A percentile compares a stretch with the other conserved stretches of the same genome.
These are phyloP conservation scores for Geotrichum reessii DNA, from an alignment of 1,139 yeast species.

Conservation along the genomic window DNA sequence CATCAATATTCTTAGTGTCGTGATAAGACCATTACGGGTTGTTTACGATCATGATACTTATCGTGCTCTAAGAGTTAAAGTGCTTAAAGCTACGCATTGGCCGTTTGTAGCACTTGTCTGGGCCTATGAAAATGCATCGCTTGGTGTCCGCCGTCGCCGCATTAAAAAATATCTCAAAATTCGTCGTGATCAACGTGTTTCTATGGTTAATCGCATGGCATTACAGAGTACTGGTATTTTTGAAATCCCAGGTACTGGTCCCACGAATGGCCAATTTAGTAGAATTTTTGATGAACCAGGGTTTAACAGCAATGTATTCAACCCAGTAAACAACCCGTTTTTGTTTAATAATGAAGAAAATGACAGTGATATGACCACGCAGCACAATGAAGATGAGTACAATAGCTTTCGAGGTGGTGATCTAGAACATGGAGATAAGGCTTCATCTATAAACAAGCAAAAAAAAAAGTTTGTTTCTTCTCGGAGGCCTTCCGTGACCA, in stretches of 20 bases:
- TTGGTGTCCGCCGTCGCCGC: constrained; percentile 7
- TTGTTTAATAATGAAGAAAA: constrained; percentile 7
- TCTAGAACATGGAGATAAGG: background rate
- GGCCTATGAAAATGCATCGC: constrained; percentile 24
- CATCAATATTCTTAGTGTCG: constrained; percentile 30
- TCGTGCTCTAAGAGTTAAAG: constrained; percentile 26
- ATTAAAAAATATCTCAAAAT: constrained; percentile 7
- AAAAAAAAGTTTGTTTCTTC: background rate
- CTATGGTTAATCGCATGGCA: constrained; percentile 8
- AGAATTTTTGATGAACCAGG: background rate
- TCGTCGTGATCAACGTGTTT: constrained; percentile 8
- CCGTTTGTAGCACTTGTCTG: constrained; percentile 30
- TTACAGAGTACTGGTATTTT: background rate
- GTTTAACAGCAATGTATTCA: background rate
- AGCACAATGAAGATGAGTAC: background rate
- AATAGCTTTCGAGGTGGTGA: background rate
- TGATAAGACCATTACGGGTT: constrained; percentile 31
- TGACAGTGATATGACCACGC: background rate
- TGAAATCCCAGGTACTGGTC: background rate
- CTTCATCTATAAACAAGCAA: background rate
- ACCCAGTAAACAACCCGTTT: background rate
- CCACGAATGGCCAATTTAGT: background rate
- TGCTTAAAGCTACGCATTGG: constrained; percentile 32
- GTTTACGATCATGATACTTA: constrained; percentile 27
- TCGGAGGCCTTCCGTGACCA: background rate